Base-by-base conservation (phyloP, 306 rosid genomes). In the Lablab purpureus region DNA sequence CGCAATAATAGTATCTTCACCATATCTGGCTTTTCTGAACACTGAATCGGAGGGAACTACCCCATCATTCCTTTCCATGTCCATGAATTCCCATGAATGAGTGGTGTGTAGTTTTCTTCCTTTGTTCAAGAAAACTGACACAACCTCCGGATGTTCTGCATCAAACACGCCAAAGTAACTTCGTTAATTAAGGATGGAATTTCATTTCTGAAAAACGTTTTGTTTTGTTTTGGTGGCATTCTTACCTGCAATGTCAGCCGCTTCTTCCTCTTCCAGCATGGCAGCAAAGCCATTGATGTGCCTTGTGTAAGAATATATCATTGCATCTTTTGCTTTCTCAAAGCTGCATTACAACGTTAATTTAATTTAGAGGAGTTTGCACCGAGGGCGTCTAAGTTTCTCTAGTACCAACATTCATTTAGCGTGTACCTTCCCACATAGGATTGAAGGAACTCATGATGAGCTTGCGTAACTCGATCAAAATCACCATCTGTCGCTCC, bases 71-170 rank as follows among this genome's bases (percentile, higher is more conserved):
- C 58, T 34, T 43, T 88, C 89, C 75, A 84, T 63, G 28, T 22
- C 22, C 98, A 93, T 84, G 71, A 93, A 91, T 2, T 88, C 86
- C 98, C 98, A 93, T 17, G 97, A 89, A 72, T 21, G 94, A 0
- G 98, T 94, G 0, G 98, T 94, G 86, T 89, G 97, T 65, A 94
- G 62, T 32, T 89, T 87, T 80, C 93, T 91, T 72, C 92, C 97
- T 64, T 40, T 45, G 83, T 94, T 94, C 18, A 83, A 73, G 80
- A 83, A 72, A 13, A 83, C 86, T 65, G 83, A 92, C 51, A 94
- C 63, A 18, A 94, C 98, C 6, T 74, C 83, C 15, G 95, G 90
- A 73, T 92, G 91, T 1, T 72, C 80, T 83, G 70, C 62, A 82
- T 49, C 47, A 55, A 4, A 13, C 73, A 50, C 56, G 9, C 13